These are phyloP conservation scores for Tricholoma terreum DNA, from an alignment of 768 basidiomycete genomes.

Conservation along the genomic window DNA sequence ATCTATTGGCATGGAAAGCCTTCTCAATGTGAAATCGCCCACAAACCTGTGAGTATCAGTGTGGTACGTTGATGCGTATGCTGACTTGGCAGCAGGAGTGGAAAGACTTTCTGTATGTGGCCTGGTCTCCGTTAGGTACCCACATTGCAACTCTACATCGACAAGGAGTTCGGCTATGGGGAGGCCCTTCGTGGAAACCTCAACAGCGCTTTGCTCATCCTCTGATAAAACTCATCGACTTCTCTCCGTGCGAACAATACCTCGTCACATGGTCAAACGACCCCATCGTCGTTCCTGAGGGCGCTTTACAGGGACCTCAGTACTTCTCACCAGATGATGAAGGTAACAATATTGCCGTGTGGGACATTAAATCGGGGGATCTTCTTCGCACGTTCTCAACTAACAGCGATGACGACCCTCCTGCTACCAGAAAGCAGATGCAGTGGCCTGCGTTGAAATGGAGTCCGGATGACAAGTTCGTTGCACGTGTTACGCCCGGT, in stretches of 20 bases:
- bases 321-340: conserved; percentile 93
- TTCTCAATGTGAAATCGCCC: conserved; percentile 77
- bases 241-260: conserved; percentile 95
- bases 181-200: conserved; percentile 85
- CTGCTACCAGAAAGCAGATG: conserved; percentile 72
- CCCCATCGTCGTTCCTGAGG: conserved; percentile 82
- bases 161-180: conserved; percentile 95
- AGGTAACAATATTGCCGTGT: conserved; percentile 95
- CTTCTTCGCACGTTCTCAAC: conserved; percentile 90
- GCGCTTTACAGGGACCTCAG: conserved; percentile 75
- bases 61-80: conserved; percentile 6
- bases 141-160: conserved; percentile 91
- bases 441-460: conserved; percentile 96
- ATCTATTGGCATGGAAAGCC: conserved; percentile 93
- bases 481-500: conserved; percentile 84
- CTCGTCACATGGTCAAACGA: conserved; percentile 97
- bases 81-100: conserved; percentile 59
- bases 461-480: conserved; percentile 95
- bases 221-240: conserved; percentile 92
- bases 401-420: conserved; percentile 53
- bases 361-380: conserved; percentile 93
- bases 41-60: conserved; percentile 62
- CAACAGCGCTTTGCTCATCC: conserved; percentile 94
- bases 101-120: conserved; percentile 91
- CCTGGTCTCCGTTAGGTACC: conserved; percentile 97